Evolutionary conservation across 225 moss, liverwort and hornwort genomes (phyloP).

Genomic region (Antitrichia curtipendula): DNA sequence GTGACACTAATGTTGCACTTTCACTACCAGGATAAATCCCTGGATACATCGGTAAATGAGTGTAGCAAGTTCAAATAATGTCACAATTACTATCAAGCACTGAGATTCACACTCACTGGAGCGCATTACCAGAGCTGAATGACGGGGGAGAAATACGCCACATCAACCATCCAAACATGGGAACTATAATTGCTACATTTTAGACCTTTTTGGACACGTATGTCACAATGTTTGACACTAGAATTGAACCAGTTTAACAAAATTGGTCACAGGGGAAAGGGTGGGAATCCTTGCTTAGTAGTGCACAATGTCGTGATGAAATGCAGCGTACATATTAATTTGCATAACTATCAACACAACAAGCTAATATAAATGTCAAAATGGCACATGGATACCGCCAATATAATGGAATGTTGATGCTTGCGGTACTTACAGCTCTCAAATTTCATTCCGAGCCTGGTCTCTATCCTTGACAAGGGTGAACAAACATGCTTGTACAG

Average conservation of each 20-base stretch:
- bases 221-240: neutral
- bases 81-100: neutral
- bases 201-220: neutral
- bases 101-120: neutral
- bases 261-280: neutral
- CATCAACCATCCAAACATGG: neutral
- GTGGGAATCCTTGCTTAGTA: neutral
- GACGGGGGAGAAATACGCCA: neutral
- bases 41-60: rapidly evolving
- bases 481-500: neutral
- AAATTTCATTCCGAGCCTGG: neutral
- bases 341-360: neutral
- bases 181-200: neutral
- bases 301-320: neutral
- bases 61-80: neutral
- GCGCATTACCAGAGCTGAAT: neutral
- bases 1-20: neutral
- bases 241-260: neutral
- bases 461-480: neutral
- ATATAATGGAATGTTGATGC: neutral
- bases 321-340: too few species aligned
- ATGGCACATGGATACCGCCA: neutral
- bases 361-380: neutral
- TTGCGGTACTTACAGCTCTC: neutral
- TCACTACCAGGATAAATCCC: neutral